Conservation (phyloP, 306 rosid genomes). For the Rubus idaeus region DNA sequence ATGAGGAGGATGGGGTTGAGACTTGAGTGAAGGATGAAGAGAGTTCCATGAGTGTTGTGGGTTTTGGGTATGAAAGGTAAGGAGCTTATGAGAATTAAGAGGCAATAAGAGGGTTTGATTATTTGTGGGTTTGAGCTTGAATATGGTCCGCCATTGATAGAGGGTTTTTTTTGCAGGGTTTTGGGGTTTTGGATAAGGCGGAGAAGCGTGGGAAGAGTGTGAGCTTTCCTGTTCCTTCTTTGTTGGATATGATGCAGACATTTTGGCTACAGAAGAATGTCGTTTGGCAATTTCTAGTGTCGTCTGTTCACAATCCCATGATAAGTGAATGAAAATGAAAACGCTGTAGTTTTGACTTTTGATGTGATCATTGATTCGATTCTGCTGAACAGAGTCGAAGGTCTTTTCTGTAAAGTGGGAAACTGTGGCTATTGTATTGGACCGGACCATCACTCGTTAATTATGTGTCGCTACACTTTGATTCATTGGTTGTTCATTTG, state of each 20-base stretch:
- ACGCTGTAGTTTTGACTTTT: no score
- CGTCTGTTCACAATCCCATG: neutral
- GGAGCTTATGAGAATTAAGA: constrained; percentile 5
- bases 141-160: constrained; percentile 28
- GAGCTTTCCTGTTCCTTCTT: neutral
- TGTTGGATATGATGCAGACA: neutral
- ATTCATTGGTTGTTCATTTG: no score
- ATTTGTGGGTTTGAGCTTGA: neutral
- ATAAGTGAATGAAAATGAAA: no score
- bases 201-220: neutral
- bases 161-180: constrained; percentile 31
- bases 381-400: neutral
- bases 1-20: constrained; percentile 37
- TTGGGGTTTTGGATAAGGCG: constrained; percentile 39
- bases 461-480: no score
- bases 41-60: constrained; percentile 57
- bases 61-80: neutral
- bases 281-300: neutral
- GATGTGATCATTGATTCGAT: no score
- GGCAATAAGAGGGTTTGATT: neutral
- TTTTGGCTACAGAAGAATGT: neutral
- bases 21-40: constrained; percentile 58
- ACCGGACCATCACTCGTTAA: no score
- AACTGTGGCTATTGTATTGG: no score
- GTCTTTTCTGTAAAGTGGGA: no score